A percentile compares a stretch with the other conserved stretches of the same genome.
Evolutionary conservation across 495 filamentous ascomycete species (phyloP).

Genomic region (Mytilinidion resinicola): DNA sequence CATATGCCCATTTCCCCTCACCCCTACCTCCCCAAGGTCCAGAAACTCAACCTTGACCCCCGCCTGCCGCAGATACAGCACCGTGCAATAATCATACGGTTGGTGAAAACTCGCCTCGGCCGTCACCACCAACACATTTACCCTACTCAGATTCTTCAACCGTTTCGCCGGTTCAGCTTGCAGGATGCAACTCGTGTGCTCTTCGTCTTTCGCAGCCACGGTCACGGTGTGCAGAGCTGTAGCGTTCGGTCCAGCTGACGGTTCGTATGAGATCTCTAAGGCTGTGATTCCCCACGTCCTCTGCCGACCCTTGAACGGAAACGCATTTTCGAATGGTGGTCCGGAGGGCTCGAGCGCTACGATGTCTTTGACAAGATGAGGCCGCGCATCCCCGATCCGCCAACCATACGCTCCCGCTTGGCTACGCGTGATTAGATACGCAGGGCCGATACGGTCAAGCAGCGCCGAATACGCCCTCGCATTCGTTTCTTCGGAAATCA

Average conservation of each 20-base stretch:
- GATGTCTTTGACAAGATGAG: conserved; percentile 11
- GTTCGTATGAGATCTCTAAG: conserved; percentile 40
- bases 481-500: conserved; percentile 24
- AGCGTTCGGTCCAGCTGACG: conserved; percentile 34
- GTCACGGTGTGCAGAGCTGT: conserved; percentile 29
- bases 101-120: conserved; percentile 51
- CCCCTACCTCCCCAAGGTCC: conserved; percentile 42
- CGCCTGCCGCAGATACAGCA: conserved; percentile 50
- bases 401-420: conserved; percentile 33
- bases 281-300: conserved; percentile 34
- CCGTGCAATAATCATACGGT: conserved; percentile 52
- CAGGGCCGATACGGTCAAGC: conserved; percentile 32
- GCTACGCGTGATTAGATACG: conserved; percentile 33
- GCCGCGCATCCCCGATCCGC: conserved; percentile 32
- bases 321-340: conserved; percentile 10
- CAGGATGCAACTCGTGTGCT: conserved; percentile 36
- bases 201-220: conserved; percentile 24
- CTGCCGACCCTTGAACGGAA: neutral
- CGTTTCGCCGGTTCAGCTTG: conserved; percentile 46
- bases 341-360: conserved; percentile 13
- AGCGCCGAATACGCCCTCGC: conserved; percentile 30
- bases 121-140: conserved; percentile 47
- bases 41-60: conserved; percentile 45
- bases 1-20: conserved; percentile 55
- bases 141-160: conserved; percentile 43